Conservation (phyloP, 306 rosid species). For the Hippophae rhamnoides region DNA sequence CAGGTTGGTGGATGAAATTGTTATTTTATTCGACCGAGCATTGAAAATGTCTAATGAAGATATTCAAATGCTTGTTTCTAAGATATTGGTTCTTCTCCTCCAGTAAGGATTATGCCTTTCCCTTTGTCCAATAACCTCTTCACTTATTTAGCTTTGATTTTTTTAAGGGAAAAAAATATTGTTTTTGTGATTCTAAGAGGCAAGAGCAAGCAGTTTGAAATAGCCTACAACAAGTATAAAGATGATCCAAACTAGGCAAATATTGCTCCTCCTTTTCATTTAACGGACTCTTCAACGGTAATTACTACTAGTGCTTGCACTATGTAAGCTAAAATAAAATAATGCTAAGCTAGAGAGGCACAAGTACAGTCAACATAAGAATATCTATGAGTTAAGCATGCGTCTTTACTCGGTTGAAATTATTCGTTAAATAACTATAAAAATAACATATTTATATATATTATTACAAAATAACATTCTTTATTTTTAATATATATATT, state of each 20-base stretch:
- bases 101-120: slow-evolving; percentile 38
- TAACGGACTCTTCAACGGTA: slow-evolving; percentile 19
- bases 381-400: no score
- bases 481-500: no score
- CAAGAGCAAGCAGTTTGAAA: slow-evolving; percentile 54
- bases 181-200: slow-evolving; percentile 31
- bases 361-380: no score
- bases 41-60: slow-evolving; percentile 44
- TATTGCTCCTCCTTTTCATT: slow-evolving; percentile 24
- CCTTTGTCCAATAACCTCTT: slow-evolving; percentile 1
- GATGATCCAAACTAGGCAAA: slow-evolving; percentile 47
- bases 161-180: no score
- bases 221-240: slow-evolving; percentile 62
- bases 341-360: no score
- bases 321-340: no score
- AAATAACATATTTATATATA: no score
- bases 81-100: slow-evolving; percentile 52
- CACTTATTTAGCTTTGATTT: slow-evolving; percentile 4
- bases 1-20: slow-evolving; percentile 73
- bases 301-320: neutral
- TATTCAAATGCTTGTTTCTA: slow-evolving; percentile 40
- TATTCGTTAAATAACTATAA: no score
- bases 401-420: no score
- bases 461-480: no score
- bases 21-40: slow-evolving; percentile 50